Evolutionary conservation across 805 yeast species (phyloP).

Genomic region (Limtongia smithiae): DNA sequence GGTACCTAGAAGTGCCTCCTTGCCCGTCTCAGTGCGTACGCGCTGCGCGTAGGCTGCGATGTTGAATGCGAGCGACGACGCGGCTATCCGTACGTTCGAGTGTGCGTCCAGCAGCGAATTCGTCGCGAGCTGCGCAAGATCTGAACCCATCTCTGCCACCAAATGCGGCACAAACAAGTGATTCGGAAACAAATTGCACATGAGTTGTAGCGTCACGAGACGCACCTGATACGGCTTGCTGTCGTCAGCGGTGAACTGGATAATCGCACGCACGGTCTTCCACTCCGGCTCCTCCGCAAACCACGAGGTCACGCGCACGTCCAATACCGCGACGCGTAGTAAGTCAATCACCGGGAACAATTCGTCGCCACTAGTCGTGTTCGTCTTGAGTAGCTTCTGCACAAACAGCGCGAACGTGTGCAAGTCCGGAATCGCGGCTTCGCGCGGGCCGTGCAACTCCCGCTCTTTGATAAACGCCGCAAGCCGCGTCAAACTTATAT

Average conservation of each 20-base stretch:
- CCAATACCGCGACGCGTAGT: constrained; percentile 30
- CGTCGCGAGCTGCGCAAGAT: constrained; percentile 15
- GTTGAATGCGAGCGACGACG: constrained; percentile 29
- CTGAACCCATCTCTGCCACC: constrained; percentile 8
- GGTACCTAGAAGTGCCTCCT: constrained; percentile 14
- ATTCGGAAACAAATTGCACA: constrained; percentile 26
- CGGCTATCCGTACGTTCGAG: constrained; percentile 28
- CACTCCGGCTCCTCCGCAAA: constrained; percentile 28
- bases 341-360: constrained; percentile 30
- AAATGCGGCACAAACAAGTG: constrained; percentile 19
- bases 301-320: constrained; percentile 30
- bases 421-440: constrained; percentile 22
- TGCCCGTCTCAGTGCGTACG: constrained; percentile 5
- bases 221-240: constrained; percentile 21
- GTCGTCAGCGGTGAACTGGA: constrained; percentile 12
- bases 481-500: constrained; percentile 9
- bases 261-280: constrained; percentile 12
- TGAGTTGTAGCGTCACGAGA: constrained; percentile 29
- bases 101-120: constrained; percentile 21
- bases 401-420: constrained; percentile 19
- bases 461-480: constrained; percentile 17
- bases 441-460: constrained; percentile 18
- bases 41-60: constrained; percentile 18
- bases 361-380: constrained; percentile 1
- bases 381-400: neutral